Evolutionary conservation across 2,329 filamentous ascomycete genomes (phyloP).

Genomic region (Mycosphaerella sp.): DNA sequence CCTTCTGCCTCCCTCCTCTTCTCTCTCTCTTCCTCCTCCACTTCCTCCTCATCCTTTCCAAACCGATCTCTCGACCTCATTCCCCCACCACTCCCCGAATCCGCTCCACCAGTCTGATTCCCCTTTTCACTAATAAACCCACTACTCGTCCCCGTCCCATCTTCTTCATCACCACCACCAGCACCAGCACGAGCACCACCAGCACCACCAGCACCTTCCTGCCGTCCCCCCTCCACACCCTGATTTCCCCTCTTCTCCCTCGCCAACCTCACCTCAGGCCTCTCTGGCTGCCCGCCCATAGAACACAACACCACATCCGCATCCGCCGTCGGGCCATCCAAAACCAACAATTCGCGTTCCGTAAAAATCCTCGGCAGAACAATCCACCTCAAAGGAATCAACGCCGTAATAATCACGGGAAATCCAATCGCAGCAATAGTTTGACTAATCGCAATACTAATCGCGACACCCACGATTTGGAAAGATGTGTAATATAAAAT

Average conservation of each 20-base stretch:
- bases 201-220: constrained; percentile 8
- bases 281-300: constrained; percentile 44
- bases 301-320: constrained; percentile 49
- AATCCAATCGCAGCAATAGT: constrained; percentile 56
- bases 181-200: background rate
- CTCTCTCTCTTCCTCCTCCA: constrained; percentile 19
- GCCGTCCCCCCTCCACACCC: too few relatives aligned
- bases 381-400: constrained; percentile 50
- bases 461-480: constrained; percentile 47
- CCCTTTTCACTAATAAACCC: too few relatives aligned
- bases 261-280: constrained; percentile 33
- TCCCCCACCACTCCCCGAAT: constrained; percentile 11
- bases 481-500: constrained; percentile 48
- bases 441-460: constrained; percentile 53
- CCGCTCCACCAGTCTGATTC: constrained; percentile 18
- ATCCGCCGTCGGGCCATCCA: constrained; percentile 51
- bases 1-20: constrained; percentile 16
- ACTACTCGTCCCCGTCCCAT: too few relatives aligned
- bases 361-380: constrained; percentile 48
- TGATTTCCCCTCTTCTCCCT: constrained; percentile 19
- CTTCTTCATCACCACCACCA: constrained; percentile 18
- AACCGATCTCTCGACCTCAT: constrained; percentile 23
- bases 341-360: constrained; percentile 41
- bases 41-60: constrained; percentile 23
- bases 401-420: constrained; percentile 50